These are phyloP conservation scores for Salvia sclarea DNA, from an alignment of 305 asterid genomes.

Conservation along the genomic window DNA sequence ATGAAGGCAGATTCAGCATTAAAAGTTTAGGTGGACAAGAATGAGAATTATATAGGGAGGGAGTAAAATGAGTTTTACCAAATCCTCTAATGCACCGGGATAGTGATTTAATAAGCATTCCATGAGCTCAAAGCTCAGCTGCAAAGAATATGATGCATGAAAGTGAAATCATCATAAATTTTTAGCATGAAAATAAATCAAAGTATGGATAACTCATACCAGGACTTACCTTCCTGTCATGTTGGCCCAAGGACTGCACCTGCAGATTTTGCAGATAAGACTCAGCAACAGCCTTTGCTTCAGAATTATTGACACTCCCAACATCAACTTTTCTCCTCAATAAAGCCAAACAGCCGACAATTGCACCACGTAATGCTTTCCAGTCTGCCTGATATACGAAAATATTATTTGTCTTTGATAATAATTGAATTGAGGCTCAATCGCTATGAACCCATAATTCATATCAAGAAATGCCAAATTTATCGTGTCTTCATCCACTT, in stretches of 20 bases:
- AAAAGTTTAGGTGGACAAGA: neutral
- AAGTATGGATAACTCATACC: constrained; percentile 17
- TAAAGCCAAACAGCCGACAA: constrained; percentile 92
- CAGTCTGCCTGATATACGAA: constrained; percentile 82
- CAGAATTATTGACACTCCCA: constrained; percentile 57
- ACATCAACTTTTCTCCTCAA: constrained; percentile 69
- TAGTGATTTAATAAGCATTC: constrained; percentile 72
- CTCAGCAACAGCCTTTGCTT: constrained; percentile 70
- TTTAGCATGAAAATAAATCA: constrained; percentile 25
- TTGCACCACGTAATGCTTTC: constrained; percentile 93
- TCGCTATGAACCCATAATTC: neutral
- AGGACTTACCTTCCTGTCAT: constrained; percentile 75
- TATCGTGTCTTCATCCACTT: constrained; percentile 40
- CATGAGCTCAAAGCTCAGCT: constrained; percentile 91
- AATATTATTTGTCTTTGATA: constrained; percentile 39
- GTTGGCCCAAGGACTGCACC: constrained; percentile 88
- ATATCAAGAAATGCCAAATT: constrained; percentile 9
- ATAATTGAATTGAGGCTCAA: constrained; percentile 19
- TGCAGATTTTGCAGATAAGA: constrained; percentile 61
- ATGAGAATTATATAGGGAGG: constrained; percentile 21
- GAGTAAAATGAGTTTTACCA: constrained; percentile 54
- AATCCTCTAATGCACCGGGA: constrained; percentile 52
- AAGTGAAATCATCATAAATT: constrained; percentile 23
- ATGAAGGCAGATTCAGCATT: constrained; percentile 19
- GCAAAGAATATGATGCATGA: constrained; percentile 44